A percentile compares a stretch with the other conserved stretches of the same genome.
Conservation (phyloP, 1,139 yeast genomes). For the Suhomyces terraborum region DNA sequence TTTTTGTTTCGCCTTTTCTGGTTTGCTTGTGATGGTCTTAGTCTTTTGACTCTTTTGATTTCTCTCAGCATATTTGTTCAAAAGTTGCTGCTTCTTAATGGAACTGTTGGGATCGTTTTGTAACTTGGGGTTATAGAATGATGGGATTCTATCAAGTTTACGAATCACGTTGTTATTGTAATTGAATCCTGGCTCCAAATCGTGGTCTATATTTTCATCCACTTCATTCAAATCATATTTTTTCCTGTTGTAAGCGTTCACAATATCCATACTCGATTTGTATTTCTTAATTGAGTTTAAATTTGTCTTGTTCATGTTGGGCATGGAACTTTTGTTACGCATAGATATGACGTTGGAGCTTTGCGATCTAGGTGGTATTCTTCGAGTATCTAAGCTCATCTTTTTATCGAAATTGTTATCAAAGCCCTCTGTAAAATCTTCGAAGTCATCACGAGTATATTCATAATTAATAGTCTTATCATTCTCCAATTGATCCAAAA, state of each 20-base stretch:
- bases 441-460: slow-evolving; percentile 42
- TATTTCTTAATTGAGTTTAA: slow-evolving; percentile 26
- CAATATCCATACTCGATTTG: slow-evolving; percentile 36
- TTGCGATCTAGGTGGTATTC: slow-evolving; percentile 6
- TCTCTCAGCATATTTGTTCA: slow-evolving; percentile 31
- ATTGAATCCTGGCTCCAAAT: slow-evolving; percentile 28
- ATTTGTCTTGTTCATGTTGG: slow-evolving; percentile 23
- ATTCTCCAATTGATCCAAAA: slow-evolving; percentile 34
- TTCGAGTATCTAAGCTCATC: slow-evolving; percentile 6
- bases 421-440: slow-evolving; percentile 43
- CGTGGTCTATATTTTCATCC: slow-evolving; percentile 18
- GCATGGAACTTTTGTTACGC: slow-evolving; percentile 31
- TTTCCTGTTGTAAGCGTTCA: slow-evolving; percentile 12
- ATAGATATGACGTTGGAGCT: slow-evolving; percentile 3
- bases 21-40: slow-evolving; percentile 7
- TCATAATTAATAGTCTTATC: slow-evolving; percentile 42
- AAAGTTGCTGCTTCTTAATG: slow-evolving; percentile 26
- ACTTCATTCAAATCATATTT: slow-evolving; percentile 16
- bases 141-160: slow-evolving; percentile 47
- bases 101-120: slow-evolving; percentile 8
- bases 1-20: slow-evolving; percentile 19
- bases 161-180: slow-evolving; percentile 37
- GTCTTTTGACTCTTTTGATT: slow-evolving; percentile 14
- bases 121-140: slow-evolving; percentile 32
- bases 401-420: slow-evolving; percentile 20